A percentile compares a stretch with the other conserved stretches of the same genome.
Evolutionary conservation across 768 basidiomycete species (phyloP).

Genomic region (Suillus americanus): DNA sequence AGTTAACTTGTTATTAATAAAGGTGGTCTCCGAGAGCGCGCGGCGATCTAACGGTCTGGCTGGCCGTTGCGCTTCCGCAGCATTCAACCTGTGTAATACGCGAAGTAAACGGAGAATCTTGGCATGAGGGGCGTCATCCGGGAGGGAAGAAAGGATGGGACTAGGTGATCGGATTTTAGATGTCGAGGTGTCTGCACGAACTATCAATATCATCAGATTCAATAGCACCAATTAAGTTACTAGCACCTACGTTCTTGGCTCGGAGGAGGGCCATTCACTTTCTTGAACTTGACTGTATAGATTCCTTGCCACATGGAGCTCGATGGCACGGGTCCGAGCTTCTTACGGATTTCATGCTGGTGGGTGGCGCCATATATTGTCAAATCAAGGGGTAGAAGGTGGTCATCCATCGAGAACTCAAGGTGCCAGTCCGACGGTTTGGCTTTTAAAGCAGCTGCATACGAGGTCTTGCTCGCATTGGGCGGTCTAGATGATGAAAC

Average conservation of each 20-base stretch:
- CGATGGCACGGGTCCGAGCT: slow-evolving; percentile 58
- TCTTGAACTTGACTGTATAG: slow-evolving; percentile 91
- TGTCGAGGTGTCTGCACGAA: slow-evolving; percentile 36
- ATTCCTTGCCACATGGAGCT: slow-evolving; percentile 87
- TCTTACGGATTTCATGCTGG: slow-evolving; percentile 82
- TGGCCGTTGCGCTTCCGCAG: slow-evolving; percentile 65
- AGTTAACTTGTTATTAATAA: slow-evolving; percentile 96
- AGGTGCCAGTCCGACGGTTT: slow-evolving; percentile 97
- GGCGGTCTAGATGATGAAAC: slow-evolving; percentile 32
- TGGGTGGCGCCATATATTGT: slow-evolving; percentile 98
- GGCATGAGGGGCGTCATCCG: slow-evolving; percentile 80
- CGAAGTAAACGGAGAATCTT: slow-evolving; percentile 91
- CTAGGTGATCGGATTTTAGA: slow-evolving; percentile 60
- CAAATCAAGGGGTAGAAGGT: slow-evolving; percentile 77
- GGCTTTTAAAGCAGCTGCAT: slow-evolving; percentile 91
- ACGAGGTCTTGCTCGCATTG: slow-evolving; percentile 57
- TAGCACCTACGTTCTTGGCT: slow-evolving; percentile 53
- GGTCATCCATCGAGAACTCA: slow-evolving; percentile 92
- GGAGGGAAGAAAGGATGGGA: slow-evolving; percentile 74
- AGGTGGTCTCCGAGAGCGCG: slow-evolving; percentile 75
- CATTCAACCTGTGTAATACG: slow-evolving; percentile 81
- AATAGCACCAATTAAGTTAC: neutral
- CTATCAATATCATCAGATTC: slow-evolving; percentile 12
- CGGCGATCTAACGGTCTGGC: slow-evolving; percentile 48
- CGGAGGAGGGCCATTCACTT: slow-evolving; percentile 80